phyloP scores from a whole-genome alignment of 306 rosid species.

The Trifolium fragiferum region DNA sequence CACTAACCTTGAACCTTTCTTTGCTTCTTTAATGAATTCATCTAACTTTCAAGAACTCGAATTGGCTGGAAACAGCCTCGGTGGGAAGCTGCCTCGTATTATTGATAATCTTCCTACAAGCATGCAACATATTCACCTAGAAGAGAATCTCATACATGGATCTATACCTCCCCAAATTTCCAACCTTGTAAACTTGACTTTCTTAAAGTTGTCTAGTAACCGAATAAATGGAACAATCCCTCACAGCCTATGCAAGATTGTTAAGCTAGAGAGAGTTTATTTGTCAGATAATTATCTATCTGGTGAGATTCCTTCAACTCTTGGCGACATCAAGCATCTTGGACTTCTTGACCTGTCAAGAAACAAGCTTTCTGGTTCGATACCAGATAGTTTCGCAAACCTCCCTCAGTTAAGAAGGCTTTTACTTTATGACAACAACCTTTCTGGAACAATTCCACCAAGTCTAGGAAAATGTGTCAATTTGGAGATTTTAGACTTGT shows the following conservation, averaged over 20 bases:
- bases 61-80: slow-evolving; percentile 77
- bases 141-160: slow-evolving; percentile 70
- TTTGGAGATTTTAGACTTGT: slow-evolving; percentile 84
- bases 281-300: slow-evolving; percentile 81
- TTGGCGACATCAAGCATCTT: slow-evolving; percentile 68
- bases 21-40: slow-evolving; percentile 66
- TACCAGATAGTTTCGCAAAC: slow-evolving; percentile 84
- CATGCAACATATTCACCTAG: slow-evolving; percentile 68
- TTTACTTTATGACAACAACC: slow-evolving; percentile 69
- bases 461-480: slow-evolving; percentile 82
- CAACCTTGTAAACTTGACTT: slow-evolving; percentile 74
- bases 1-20: slow-evolving; percentile 84
- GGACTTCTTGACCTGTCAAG: slow-evolving; percentile 85
- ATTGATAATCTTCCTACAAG: slow-evolving; percentile 77
- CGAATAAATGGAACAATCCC: slow-evolving; percentile 83
- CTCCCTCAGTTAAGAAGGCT: slow-evolving; percentile 85
- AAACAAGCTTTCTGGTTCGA: slow-evolving; percentile 81
- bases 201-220: slow-evolving; percentile 81
- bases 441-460: slow-evolving; percentile 79
- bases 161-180: slow-evolving; percentile 76
- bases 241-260: slow-evolving; percentile 55
- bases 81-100: slow-evolving; percentile 74
- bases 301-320: slow-evolving; percentile 78
- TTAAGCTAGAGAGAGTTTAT: slow-evolving; percentile 72
- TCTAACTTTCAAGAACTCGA: slow-evolving; percentile 80